phyloP scores from a whole-genome alignment of 1,284 basidiomycete species.

The Ustilago bromivora region DNA sequence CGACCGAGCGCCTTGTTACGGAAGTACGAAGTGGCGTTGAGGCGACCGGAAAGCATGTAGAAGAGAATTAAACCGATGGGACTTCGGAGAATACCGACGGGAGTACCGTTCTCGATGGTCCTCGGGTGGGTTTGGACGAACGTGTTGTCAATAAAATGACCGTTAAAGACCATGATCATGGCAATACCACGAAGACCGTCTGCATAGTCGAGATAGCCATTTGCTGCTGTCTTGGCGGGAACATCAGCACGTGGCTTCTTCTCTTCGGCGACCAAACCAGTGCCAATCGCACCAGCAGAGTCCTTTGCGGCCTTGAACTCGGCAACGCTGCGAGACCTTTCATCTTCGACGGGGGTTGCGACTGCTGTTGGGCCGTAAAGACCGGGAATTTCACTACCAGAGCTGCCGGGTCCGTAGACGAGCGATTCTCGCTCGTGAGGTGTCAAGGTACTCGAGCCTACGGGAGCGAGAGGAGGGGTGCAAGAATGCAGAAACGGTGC shows the following conservation, averaged over 20 bases:
- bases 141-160: slow-evolving; percentile 70
- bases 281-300: slow-evolving; percentile 37
- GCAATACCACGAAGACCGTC: slow-evolving; percentile 71
- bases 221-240: slow-evolving; percentile 36
- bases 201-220: slow-evolving; percentile 69
- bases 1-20: slow-evolving; percentile 62
- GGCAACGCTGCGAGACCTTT: slow-evolving; percentile 20
- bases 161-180: slow-evolving; percentile 70
- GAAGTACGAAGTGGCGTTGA: slow-evolving; percentile 70
- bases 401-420: slow-evolving; percentile 16
- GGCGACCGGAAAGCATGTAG: slow-evolving; percentile 70
- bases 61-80: slow-evolving; percentile 40
- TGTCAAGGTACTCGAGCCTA: slow-evolving; percentile 34
- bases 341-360: slow-evolving; percentile 19
- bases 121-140: slow-evolving; percentile 68
- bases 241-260: slow-evolving; percentile 33
- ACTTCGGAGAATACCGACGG: slow-evolving; percentile 53
- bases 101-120: slow-evolving; percentile 67
- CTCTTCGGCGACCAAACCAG: slow-evolving; percentile 23
- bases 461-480: background rate
- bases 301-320: slow-evolving; percentile 50
- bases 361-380: slow-evolving; percentile 23
- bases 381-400: slow-evolving; percentile 18
- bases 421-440: slow-evolving; percentile 23
- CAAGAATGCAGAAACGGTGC: background rate